Evolutionary conservation across 2,329 filamentous ascomycete genomes (phyloP), one percentile per base, ranked within the genome.

Genomic region (Verticillium nubilum): DNA sequence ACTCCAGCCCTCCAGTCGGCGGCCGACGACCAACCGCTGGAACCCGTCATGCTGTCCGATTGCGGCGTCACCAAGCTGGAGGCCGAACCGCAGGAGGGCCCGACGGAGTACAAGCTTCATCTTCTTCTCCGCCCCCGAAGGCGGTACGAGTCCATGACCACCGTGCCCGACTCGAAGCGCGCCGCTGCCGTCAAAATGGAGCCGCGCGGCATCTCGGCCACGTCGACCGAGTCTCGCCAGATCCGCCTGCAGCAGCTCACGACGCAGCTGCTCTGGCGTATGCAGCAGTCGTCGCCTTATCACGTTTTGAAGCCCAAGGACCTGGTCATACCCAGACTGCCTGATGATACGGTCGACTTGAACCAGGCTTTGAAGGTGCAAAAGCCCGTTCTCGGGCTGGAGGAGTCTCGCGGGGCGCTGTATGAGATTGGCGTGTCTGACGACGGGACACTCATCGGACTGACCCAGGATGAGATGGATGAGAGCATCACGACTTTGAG

Each of bases 361-460:
- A 71, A 79, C 37, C 69, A 73, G 25, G 75, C 80, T 7, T 71
- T 81, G 56, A 77, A 79, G 60, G 76, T 83, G 2, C 78, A 76
- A 7, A 85, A 86, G 62, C 77, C 89, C 47, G 78, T 92, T 6
- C 86, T 93, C 2, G 92, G 95, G 0, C 78, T 99, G 9, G 94
- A 98, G 70, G 93, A 97, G 71, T 97, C 92, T 17, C 89, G 91
- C 65, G 95, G 95, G 5, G 95, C 95, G 1, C 75, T 98, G 56
- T 99, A 99, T 67, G 94, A 99, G 73, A 96, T 99, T 72, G 95
- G 95, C 0, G 92, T 99, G 10, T 90, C 93, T 28, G 95, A 99
- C 72, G 92, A 98, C 75, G 95, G 95, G 7, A 92, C 89, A 0
- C 86, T 99, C 60, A 86, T 97, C 50, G 95, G 95, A 0, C 79